Percentiles rank a stretch among this genome's conserved stretches.
Evolutionary conservation across 2,329 filamentous ascomycete genomes (phyloP).

Genomic region (Proliferodiscus dingleyae): DNA sequence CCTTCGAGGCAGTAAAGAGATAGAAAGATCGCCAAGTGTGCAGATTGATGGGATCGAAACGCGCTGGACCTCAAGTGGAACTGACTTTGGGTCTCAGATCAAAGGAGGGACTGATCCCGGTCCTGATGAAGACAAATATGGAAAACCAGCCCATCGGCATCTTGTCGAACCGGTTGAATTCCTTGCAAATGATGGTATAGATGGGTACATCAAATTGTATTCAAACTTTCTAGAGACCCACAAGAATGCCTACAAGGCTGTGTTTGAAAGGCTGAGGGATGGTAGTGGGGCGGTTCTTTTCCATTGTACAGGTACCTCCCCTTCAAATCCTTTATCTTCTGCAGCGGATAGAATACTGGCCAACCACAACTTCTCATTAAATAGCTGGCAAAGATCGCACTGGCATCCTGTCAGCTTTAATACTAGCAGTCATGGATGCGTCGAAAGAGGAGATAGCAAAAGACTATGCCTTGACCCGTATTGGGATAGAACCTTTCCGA

Average conservation of each 20-base stretch:
- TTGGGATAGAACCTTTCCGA: slow-evolving; percentile 48
- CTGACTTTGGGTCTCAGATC: slow-evolving; percentile 12
- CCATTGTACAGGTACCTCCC: slow-evolving; percentile 47
- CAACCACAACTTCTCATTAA: background rate
- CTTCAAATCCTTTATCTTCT: background rate
- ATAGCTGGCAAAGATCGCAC: slow-evolving; percentile 51
- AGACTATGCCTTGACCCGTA: slow-evolving; percentile 51
- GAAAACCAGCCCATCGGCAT: slow-evolving; percentile 2
- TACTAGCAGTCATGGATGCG: slow-evolving; percentile 47
- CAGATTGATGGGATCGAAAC: slow-evolving; percentile 40
- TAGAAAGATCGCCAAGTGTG: slow-evolving; percentile 39
- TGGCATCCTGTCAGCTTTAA: slow-evolving; percentile 45
- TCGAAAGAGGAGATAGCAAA: slow-evolving; percentile 37
- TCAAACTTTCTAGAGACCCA: slow-evolving; percentile 42
- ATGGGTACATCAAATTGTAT: slow-evolving; percentile 44
- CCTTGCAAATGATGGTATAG: slow-evolving; percentile 40
- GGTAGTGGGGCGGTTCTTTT: slow-evolving; percentile 42
- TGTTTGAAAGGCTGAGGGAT: slow-evolving; percentile 47
- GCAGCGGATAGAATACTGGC: background rate
- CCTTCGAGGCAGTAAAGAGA: slow-evolving; percentile 44
- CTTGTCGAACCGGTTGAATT: slow-evolving; percentile 36
- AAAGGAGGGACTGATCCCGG: background rate
- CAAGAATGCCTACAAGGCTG: slow-evolving; percentile 36
- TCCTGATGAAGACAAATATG: slow-evolving; percentile 31
- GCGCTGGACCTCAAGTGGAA: slow-evolving; percentile 38